A percentile compares a stretch with the other conserved stretches of the same genome.
These are phyloP conservation scores for Lachancea thermotolerans DNA, from an alignment of 805 yeast species.

Conservation along the genomic window DNA sequence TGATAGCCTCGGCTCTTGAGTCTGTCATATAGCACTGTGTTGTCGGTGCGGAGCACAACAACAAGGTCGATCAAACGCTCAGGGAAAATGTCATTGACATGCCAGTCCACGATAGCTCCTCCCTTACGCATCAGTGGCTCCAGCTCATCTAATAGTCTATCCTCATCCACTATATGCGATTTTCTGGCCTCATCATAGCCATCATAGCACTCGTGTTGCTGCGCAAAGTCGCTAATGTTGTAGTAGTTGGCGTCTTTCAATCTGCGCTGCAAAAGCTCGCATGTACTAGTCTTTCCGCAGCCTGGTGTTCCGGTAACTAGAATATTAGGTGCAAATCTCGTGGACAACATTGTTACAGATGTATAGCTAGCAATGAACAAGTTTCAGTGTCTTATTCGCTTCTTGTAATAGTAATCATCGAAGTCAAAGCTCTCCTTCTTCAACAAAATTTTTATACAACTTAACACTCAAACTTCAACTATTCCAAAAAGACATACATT, in stretches of 20 bases:
- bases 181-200: slow-evolving; percentile 84
- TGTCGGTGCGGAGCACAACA: slow-evolving; percentile 77
- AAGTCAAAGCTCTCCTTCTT: too few species aligned
- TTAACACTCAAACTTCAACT: neutral
- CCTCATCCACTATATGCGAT: slow-evolving; percentile 88
- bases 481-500: neutral
- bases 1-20: slow-evolving; percentile 70
- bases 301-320: slow-evolving; percentile 93
- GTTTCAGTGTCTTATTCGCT: too few species aligned
- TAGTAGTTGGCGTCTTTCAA: slow-evolving; percentile 41
- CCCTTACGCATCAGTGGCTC: slow-evolving; percentile 78
- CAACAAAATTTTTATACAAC: too few species aligned
- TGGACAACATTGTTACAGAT: slow-evolving; percentile 9
- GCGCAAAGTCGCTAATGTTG: slow-evolving; percentile 76
- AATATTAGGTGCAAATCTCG: slow-evolving; percentile 53
- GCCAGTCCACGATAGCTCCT: slow-evolving; percentile 95
- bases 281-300: slow-evolving; percentile 33
- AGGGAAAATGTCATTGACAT: slow-evolving; percentile 92
- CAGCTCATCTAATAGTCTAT: slow-evolving; percentile 70
- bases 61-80: slow-evolving; percentile 89
- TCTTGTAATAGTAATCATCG: too few species aligned
- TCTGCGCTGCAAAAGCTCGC: slow-evolving; percentile 23
- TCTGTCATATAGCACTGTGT: slow-evolving; percentile 65
- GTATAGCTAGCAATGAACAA: too few species aligned
- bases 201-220: slow-evolving; percentile 65